Evolutionary conservation across 2,329 filamentous ascomycete genomes (phyloP), one percentile per base, ranked within the genome.

Genomic region (Colletotrichum echinochloae): DNA sequence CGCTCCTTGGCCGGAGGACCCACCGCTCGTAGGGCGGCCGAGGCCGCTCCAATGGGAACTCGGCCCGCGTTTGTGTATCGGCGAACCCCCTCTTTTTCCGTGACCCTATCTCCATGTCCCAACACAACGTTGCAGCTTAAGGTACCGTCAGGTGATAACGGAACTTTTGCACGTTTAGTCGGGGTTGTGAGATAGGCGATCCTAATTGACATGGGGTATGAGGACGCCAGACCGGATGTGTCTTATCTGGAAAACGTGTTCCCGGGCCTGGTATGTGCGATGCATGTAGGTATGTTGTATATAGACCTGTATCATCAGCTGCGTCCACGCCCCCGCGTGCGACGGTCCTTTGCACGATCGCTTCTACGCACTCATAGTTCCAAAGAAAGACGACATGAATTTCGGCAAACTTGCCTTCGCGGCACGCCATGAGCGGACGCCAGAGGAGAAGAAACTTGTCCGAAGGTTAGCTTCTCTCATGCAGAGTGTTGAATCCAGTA

Each of bases 401-500:
- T 46, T 70, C 26, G 63, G 67, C n/a, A 70, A 41, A 23, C 63
- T 70, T n/a, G 63, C 67, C 41, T 70, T 70, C n/a, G 51, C 67
- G 63, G 63, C 63, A 18, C 67, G 67, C 41, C 67, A 70, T 44
- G 63, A 70, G 63, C 67, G 67, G 28, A 70, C 67, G 30, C 56
- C 67, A 35, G 67, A 70, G 63, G 67, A 70, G 26, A 55, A 49
- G 12, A 60, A 57, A 28, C 67, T 70, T 30, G 63, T 70, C 30
- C 66, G 63, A 23, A 48, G 57, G 52, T 55, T 37, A 9, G 52
- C 33, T 26, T 37, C 30, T 55, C 52, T 37, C 12, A 16, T 11
- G 18, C 20, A 20, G 20, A 37, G n/a, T 23, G 6, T 12, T 6
- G n/a, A 6, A 16, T 23, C n/a, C 11, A 37, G n/a, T 12, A 5